These are phyloP conservation scores for Sicyos edulis DNA, from an alignment of 306 rosid species.

Conservation along the genomic window DNA sequence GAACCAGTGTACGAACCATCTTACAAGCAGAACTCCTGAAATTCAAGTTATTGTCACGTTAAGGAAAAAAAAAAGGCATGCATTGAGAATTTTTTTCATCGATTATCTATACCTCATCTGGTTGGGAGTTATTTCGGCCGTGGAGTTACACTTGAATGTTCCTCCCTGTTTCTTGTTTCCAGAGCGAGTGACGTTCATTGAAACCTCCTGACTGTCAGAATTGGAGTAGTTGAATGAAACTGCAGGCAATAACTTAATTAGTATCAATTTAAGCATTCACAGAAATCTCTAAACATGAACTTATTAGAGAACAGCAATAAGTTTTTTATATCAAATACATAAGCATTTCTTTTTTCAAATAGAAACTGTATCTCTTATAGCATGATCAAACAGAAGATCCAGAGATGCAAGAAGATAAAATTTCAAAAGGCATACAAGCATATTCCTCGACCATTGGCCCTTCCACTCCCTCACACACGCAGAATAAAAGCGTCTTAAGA, in stretches of 20 bases:
- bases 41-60: slow-evolving; percentile 18
- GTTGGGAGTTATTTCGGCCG: slow-evolving; percentile 77
- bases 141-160: slow-evolving; percentile 66
- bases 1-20: slow-evolving; percentile 94
- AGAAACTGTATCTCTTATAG: neutral
- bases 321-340: neutral
- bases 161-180: slow-evolving; percentile 75
- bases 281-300: neutral
- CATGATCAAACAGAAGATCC: slow-evolving; percentile 6
- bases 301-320: neutral
- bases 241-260: slow-evolving; percentile 27
- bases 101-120: slow-evolving; percentile 66
- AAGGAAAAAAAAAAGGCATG: neutral
- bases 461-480: slow-evolving; percentile 71
- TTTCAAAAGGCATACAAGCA: slow-evolving; percentile 53
- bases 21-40: slow-evolving; percentile 95
- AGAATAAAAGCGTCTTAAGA: slow-evolving; percentile 76
- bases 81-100: slow-evolving; percentile 7
- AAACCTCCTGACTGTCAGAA: slow-evolving; percentile 73
- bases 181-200: slow-evolving; percentile 72
- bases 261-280: slow-evolving; percentile 12
- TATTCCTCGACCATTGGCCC: slow-evolving; percentile 99
- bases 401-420: neutral
- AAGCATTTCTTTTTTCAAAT: neutral
- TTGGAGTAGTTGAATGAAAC: slow-evolving; percentile 82